These are phyloP conservation scores for Bipolaris sorokiniana DNA, from an alignment of 2,329 filamentous ascomycete genomes.

Conservation along the genomic window DNA sequence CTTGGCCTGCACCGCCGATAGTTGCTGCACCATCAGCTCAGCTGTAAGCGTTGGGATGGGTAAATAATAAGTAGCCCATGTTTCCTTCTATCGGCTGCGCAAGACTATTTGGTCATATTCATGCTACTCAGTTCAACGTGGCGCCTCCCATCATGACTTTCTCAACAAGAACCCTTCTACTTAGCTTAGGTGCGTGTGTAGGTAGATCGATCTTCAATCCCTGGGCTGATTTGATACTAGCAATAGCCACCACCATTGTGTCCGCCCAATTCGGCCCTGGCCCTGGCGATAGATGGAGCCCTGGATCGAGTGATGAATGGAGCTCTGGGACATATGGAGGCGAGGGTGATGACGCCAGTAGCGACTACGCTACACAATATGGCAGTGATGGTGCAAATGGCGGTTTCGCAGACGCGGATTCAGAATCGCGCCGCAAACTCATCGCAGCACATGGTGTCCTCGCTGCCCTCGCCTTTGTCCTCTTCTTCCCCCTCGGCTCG, in stretches of 20 bases:
- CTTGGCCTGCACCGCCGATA: slow-evolving; percentile 18
- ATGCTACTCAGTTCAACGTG: background rate
- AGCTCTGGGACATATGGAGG: slow-evolving; percentile 14
- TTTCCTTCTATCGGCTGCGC: background rate
- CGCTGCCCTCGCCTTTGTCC: slow-evolving; percentile 52
- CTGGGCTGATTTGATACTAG: slow-evolving; percentile 10
- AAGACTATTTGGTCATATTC: background rate
- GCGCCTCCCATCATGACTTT: slow-evolving; percentile 16
- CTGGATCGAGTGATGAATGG: slow-evolving; percentile 6
- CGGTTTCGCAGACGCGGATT: slow-evolving; percentile 1
- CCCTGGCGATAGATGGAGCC: slow-evolving; percentile 13
- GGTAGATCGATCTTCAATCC: background rate
- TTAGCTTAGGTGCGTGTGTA: slow-evolving; percentile 24
- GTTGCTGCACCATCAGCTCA: slow-evolving; percentile 4
- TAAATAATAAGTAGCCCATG: slow-evolving; percentile 11
- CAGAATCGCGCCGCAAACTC: slow-evolving; percentile 28
- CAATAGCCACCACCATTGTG: slow-evolving; percentile 18
- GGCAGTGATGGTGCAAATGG: slow-evolving; percentile 6
- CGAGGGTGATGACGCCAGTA: slow-evolving; percentile 7
- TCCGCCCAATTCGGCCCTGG: slow-evolving; percentile 24
- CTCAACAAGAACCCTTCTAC: slow-evolving; percentile 11
- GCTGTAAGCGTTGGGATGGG: slow-evolving; percentile 5
- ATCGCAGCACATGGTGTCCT: slow-evolving; percentile 53
- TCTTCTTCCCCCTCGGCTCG: slow-evolving; percentile 54
- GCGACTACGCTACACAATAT: slow-evolving; percentile 6